A percentile compares a stretch with the other conserved stretches of the same genome.
These are phyloP conservation scores for Sphaerobolus stellatus DNA, from an alignment of 1,284 basidiomycete species.

Conservation along the genomic window DNA sequence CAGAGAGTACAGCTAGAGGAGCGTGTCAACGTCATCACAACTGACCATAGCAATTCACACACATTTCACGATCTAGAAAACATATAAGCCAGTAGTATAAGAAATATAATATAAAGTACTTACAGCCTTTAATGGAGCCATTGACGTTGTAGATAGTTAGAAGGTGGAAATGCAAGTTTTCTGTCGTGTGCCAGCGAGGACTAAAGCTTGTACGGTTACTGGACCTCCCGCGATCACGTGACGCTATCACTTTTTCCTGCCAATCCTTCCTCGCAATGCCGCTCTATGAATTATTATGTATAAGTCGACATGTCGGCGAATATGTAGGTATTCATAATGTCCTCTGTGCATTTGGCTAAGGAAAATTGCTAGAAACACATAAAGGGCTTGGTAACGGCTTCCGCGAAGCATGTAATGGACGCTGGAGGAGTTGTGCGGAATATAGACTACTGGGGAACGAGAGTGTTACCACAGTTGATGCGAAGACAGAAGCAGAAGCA, in stretches of 20 bases:
- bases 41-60: slow-evolving; percentile 21
- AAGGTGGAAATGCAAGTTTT: neutral
- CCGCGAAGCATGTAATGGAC: slow-evolving; percentile 73
- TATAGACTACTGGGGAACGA: slow-evolving; percentile 75
- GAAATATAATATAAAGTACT: slow-evolving; percentile 24
- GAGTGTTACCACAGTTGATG: slow-evolving; percentile 76
- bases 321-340: slow-evolving; percentile 47
- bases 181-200: slow-evolving; percentile 12
- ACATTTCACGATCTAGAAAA: slow-evolving; percentile 70
- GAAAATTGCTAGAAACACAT: slow-evolving; percentile 59
- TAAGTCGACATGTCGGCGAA: slow-evolving; percentile 68
- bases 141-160: slow-evolving; percentile 4
- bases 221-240: slow-evolving; percentile 11
- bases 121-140: slow-evolving; percentile 60
- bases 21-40: slow-evolving; percentile 23
- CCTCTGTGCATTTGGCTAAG: neutral
- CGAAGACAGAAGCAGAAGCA: slow-evolving; percentile 64
- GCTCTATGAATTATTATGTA: slow-evolving; percentile 79
- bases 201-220: neutral
- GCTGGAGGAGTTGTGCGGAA: slow-evolving; percentile 79
- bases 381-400: slow-evolving; percentile 71
- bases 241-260: neutral
- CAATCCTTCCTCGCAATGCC: slow-evolving; percentile 52
- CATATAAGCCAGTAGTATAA: slow-evolving; percentile 16
- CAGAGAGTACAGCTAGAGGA: slow-evolving; percentile 76